These are phyloP conservation scores for Pestalotiopsis sp. DNA, from an alignment of 2,329 filamentous ascomycete genomes.

Conservation along the genomic window DNA sequence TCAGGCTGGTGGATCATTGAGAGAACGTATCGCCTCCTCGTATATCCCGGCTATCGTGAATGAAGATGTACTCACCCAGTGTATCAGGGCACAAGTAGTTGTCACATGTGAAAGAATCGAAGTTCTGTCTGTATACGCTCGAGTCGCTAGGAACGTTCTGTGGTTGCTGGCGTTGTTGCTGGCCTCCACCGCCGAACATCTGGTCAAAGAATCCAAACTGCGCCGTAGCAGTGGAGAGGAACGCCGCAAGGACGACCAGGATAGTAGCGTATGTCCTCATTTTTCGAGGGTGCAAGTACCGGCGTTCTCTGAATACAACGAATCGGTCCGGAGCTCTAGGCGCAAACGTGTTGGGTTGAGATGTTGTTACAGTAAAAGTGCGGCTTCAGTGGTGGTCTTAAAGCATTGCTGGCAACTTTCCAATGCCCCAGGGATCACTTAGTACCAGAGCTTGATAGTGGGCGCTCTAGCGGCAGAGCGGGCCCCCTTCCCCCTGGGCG, in stretches of 20 bases:
- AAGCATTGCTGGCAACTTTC: neutral
- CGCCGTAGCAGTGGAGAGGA: constrained; percentile 62
- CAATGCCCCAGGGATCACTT: neutral
- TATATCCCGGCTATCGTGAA: neutral
- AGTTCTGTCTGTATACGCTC: constrained; percentile 62
- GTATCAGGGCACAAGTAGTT: constrained; percentile 96
- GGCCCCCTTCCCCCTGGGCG: neutral
- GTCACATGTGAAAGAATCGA: constrained; percentile 72
- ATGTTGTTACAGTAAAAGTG: neutral
- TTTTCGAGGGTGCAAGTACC: neutral
- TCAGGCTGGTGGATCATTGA: neutral
- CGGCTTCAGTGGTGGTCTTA: neutral
- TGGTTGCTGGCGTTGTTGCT: constrained; percentile 54
- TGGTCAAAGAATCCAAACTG: constrained; percentile 99
- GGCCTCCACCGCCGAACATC: constrained; percentile 71
- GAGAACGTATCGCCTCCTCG: neutral
- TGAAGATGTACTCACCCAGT: constrained; percentile 48
- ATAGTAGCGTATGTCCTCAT: neutral
- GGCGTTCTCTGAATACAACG: neutral
- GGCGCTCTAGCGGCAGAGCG: neutral
- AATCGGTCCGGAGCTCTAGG: neutral
- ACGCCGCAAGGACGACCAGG: constrained; percentile 56
- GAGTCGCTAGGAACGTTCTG: constrained; percentile 87
- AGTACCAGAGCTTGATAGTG: neutral
- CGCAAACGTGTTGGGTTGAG: neutral